phyloP scores from a whole-genome alignment of 129 eudicot genomes.

The Flaveria trinervia region DNA sequence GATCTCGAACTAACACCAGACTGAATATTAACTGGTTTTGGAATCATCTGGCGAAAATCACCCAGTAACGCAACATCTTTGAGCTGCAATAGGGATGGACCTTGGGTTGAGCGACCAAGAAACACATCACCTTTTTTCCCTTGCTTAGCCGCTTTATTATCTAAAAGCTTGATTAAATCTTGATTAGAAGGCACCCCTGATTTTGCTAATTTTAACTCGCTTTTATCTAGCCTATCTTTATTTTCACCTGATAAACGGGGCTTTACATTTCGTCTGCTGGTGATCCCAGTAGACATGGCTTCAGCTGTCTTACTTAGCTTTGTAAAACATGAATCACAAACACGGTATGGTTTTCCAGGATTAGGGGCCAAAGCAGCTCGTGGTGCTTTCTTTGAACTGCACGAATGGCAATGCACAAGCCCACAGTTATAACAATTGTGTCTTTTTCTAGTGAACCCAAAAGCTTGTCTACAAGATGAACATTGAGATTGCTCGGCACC shows the following conservation, averaged over 20 bases:
- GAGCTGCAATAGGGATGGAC: conserved; percentile 66
- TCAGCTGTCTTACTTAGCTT: conserved; percentile 73
- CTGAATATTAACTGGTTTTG: conserved; percentile 56
- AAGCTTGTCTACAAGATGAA: conserved; percentile 88
- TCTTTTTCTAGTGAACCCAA: conserved; percentile 91
- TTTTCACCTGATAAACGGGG: conserved; percentile 94
- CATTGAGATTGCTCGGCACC: conserved; percentile 97
- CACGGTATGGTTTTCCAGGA: conserved; percentile 89
- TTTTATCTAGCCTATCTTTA: conserved; percentile 76
- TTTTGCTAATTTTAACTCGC: conserved; percentile 66
- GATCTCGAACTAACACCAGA: conserved; percentile 76
- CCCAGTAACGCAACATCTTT: conserved; percentile 68
- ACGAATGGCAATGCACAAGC: conserved; percentile 88
- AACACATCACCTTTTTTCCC: conserved; percentile 67
- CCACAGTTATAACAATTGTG: conserved; percentile 96
- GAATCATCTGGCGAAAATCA: conserved; percentile 61
- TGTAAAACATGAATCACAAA: conserved; percentile 81
- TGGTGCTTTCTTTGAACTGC: conserved; percentile 81
- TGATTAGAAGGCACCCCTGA: conserved; percentile 65
- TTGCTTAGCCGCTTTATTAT: conserved; percentile 83
- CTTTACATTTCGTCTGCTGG: conserved; percentile 54
- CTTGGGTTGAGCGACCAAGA: conserved; percentile 56
- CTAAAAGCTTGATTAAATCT: conserved; percentile 80
- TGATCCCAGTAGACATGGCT: conserved; percentile 42
- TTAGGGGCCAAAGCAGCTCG: conserved; percentile 92